Evolutionary conservation across 2,329 filamentous ascomycete species (phyloP), one percentile per base, ranked within the genome.

Genomic region (Colletotrichum sp.): DNA sequence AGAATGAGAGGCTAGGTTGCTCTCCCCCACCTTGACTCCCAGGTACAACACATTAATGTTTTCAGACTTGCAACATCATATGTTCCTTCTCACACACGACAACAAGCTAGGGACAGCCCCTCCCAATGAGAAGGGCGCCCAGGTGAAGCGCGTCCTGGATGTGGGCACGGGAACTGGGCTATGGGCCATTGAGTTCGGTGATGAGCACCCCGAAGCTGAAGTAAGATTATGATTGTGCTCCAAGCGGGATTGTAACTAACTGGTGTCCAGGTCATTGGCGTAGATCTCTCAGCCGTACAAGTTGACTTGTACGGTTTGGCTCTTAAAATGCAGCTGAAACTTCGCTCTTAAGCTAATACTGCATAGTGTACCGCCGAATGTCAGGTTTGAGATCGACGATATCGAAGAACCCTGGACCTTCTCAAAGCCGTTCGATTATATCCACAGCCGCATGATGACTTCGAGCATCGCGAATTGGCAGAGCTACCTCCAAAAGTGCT

Each of bases 381-480:
- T 87, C 28, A 80, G 79, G 19, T 89, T 89, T 77, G 83, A 86
- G 57, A 78, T 86, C 68, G 84, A 85, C 72, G 83, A 85, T 64
- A 75, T 80, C 5, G 80, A 83, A 36, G 77, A 80, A 39, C 76
- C 79, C 61, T 85, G 84, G 83, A 79, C 79, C 5, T 84, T 77
- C 22, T 72, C 75, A 9, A 25, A 73, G 3, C 77, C 78, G 9
- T 84, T 84, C 36, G 84, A 86, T 66, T 84, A 80, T 61, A 82
- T 85, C 44, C 81, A 84, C 60, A 73, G 74, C 25, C 79, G 82
- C 28, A 80, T 81, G 72, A 80, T 85, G 77, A 80, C 78, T 2
- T 80, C 79, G 6, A 78, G 78, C 27, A 79, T 85, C 34, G 16
- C 64, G 4, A 77, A 79, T 57, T 81, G 78, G 77, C 77, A 67